Percentiles rank a stretch among this genome's conserved stretches.
These are phyloP conservation scores for Glutinoglossum americanum DNA, from an alignment of 495 filamentous ascomycete genomes.

Conservation along the genomic window DNA sequence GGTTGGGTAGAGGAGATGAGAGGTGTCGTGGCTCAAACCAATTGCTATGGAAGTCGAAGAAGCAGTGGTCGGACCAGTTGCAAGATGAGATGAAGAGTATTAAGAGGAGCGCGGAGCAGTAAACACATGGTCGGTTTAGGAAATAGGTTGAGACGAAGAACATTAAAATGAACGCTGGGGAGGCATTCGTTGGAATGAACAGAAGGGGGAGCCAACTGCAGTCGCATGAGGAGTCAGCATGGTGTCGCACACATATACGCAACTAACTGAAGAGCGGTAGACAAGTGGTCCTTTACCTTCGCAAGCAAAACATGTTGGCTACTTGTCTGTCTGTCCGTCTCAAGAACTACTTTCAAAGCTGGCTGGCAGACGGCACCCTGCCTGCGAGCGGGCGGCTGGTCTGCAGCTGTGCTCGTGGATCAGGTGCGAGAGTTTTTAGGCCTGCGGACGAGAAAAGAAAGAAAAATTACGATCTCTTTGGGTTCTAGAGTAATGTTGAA, in stretches of 20 bases:
- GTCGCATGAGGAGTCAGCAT: background rate
- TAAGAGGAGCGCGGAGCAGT: slow-evolving; percentile 74
- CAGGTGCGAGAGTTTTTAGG: background rate
- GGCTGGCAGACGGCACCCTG: background rate
- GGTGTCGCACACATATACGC: background rate
- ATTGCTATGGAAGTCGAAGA: slow-evolving; percentile 63
- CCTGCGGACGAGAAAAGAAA: background rate
- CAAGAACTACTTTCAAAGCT: background rate
- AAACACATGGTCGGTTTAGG: slow-evolving; percentile 72
- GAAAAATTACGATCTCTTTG: background rate
- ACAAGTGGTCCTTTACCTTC: background rate
- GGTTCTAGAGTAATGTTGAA: background rate
- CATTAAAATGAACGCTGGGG: slow-evolving; percentile 67
- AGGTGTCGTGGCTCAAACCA: slow-evolving; percentile 54
- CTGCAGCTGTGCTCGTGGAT: background rate
- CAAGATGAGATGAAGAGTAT: slow-evolving; percentile 78
- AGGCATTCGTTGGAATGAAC: slow-evolving; percentile 59
- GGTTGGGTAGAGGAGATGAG: slow-evolving; percentile 14
- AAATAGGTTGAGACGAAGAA: slow-evolving; percentile 82
- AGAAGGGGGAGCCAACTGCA: slow-evolving; percentile 48
- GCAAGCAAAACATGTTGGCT: slow-evolving; percentile 3
- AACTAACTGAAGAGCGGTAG: background rate
- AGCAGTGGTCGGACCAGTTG: slow-evolving; percentile 78
- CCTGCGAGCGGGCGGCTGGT: background rate
- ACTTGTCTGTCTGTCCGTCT: background rate